A percentile compares a stretch with the other conserved stretches of the same genome.
Conservation (phyloP, 2,329 filamentous ascomycete species). For the Fusarium albidum region DNA sequence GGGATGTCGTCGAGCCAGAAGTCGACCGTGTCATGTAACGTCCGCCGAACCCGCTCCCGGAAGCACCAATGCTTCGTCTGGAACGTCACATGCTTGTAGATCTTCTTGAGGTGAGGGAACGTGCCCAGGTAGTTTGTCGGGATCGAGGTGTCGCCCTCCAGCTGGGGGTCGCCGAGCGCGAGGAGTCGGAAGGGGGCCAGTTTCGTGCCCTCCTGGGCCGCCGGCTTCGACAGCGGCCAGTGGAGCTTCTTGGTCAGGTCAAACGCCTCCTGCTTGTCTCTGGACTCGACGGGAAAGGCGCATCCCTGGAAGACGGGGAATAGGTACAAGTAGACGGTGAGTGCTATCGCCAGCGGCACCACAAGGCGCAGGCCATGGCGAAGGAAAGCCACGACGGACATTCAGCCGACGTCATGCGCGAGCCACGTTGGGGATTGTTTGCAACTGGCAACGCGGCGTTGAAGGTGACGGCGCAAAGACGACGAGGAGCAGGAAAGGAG, state of each 20-base stretch:
- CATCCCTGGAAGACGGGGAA: constrained; percentile 85
- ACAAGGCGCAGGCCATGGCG: constrained; percentile 64
- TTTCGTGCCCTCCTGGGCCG: constrained; percentile 35
- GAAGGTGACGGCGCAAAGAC: constrained; percentile 19
- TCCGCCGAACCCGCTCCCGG: constrained; percentile 60
- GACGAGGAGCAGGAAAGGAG: constrained; percentile 13
- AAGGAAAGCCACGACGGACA: constrained; percentile 61
- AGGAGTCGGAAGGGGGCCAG: constrained; percentile 85
- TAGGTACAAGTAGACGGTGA: constrained; percentile 83
- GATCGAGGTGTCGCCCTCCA: constrained; percentile 90
- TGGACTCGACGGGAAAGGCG: constrained; percentile 72
- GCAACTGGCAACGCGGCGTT: constrained; percentile 13
- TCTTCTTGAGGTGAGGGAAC: constrained; percentile 62
- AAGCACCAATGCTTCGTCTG: constrained; percentile 55
- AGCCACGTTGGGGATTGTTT: constrained; percentile 16
- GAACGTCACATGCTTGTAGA: constrained; percentile 58
- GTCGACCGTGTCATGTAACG: constrained; percentile 67
- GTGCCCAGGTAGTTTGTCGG: constrained; percentile 63
- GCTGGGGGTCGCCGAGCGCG: constrained; percentile 88
- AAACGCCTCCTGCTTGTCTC: constrained; percentile 45
- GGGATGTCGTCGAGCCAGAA: constrained; percentile 74
- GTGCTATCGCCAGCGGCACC: constrained; percentile 70
- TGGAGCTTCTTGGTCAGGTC: constrained; percentile 51
- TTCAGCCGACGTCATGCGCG: constrained; percentile 54
- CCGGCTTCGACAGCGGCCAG: constrained; percentile 46